Evolutionary conservation across 441 rosid genomes (phyloP), one percentile per base, ranked within the genome.

Genomic region (Pelargonium myrrhifolium): DNA sequence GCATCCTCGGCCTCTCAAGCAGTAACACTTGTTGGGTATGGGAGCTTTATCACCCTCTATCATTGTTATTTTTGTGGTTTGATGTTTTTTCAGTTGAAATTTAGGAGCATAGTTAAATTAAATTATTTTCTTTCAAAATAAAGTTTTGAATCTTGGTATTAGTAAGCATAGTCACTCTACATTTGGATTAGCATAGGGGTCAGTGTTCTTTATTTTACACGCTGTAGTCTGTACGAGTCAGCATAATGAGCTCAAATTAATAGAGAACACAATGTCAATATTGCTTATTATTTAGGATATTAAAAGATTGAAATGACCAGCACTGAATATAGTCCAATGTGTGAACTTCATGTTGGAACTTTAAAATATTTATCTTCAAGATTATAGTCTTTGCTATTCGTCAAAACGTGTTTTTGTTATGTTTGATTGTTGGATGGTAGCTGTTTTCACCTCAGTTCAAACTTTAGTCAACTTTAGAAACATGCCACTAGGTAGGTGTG

Each of bases 11-110:
- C 87, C 17, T 85, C 92, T 42, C 99, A 94, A 78, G 86, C 87
- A 4, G 89, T 87, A 60, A 73, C 92, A 4, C 84, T 94, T 72
- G 83, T 86, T 45, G 99, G 99, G 99, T 94, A 86, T 67, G 87
- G 73, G 4, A 56, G 61, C 28, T 56, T 20, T 17, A 2, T 8
- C 28, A 24, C 22, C 11, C 22, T 56, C 14, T 7, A 21, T 56
- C 20, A 26, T 56, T 0, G 61, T 56, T 20, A 6, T 20, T 53
- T 20, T 56, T n/a, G 61, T 47, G n/a, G 37, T 2, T 3, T 31
- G 37, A 31, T 31, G 5, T 31, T 31, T 31, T 31, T 31, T 0
- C 28, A 47, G 55, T 5, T 4, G 55, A 47, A 4, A 31, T 31
- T 47, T 2, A 3, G 15, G 31, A 10, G 12, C 45, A 10, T 8